These are phyloP conservation scores for Trichoderma erinaceum DNA, from an alignment of 495 filamentous ascomycete genomes.

Conservation along the genomic window DNA sequence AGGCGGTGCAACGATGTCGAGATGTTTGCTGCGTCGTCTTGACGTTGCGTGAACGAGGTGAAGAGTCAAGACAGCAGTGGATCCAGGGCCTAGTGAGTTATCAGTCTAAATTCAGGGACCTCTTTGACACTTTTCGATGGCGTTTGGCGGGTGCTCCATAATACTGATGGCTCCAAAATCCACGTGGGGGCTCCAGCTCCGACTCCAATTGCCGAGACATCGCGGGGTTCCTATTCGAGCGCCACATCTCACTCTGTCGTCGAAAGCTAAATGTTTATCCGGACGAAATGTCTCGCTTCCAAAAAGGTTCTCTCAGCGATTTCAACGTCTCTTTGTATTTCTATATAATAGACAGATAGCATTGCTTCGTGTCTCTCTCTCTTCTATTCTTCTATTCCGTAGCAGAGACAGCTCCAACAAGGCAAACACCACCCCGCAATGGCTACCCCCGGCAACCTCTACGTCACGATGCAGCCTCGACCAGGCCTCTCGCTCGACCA, in stretches of 20 bases:
- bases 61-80: not conserved
- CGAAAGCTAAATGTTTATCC: not conserved
- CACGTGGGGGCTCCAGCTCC: constrained; percentile 11
- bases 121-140: no score
- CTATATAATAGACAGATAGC: not conserved
- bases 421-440: not conserved
- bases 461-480: constrained; percentile 71
- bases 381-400: not conserved
- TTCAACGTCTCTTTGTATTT: not conserved
- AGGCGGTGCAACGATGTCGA: not conserved
- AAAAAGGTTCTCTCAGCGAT: not conserved
- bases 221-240: not conserved
- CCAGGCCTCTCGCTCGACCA: constrained; percentile 55
- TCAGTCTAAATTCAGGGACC: no score
- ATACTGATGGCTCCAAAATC: not conserved
- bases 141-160: not conserved
- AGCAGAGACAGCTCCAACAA: not conserved
- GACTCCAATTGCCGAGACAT: constrained; percentile 11
- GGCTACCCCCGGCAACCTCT: constrained; percentile 55
- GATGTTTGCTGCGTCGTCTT: no score
- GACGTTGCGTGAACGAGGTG: not conserved
- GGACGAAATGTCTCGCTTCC: not conserved
- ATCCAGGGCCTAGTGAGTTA: no score
- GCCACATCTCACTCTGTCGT: no score
- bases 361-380: not conserved